These are phyloP conservation scores for Xylariaceae sp. DNA, from an alignment of 2,329 filamentous ascomycete species.

Conservation along the genomic window DNA sequence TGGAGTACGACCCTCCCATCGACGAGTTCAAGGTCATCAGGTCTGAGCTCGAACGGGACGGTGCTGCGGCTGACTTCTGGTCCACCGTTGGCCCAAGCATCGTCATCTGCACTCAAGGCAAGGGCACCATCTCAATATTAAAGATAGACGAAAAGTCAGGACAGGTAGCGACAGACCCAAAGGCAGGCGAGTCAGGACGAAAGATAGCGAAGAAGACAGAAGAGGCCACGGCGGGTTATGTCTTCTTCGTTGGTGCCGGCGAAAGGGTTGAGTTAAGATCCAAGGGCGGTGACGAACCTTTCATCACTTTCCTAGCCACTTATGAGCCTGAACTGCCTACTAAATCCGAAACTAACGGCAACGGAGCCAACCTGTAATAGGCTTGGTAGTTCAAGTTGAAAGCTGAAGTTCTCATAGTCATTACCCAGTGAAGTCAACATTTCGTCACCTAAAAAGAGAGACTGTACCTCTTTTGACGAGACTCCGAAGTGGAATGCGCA, in stretches of 20 bases:
- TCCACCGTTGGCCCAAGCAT: slow-evolving; percentile 85
- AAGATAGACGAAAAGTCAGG: too few species aligned
- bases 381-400: too few species aligned
- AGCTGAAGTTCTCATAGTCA: too few species aligned
- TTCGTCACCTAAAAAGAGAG: too few species aligned
- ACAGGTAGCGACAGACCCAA: too few species aligned
- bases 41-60: slow-evolving; percentile 65
- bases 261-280: slow-evolving; percentile 79
- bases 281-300: slow-evolving; percentile 58
- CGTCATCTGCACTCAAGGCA: slow-evolving; percentile 81
- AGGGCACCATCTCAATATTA: slow-evolving; percentile 82
- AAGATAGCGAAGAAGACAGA: slow-evolving; percentile 75
- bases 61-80: slow-evolving; percentile 84
- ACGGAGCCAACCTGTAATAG: too few species aligned
- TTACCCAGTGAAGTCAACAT: too few species aligned
- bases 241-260: slow-evolving; percentile 83
- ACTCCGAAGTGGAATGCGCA: too few species aligned
- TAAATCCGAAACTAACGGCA: too few species aligned
- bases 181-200: too few species aligned
- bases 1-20: slow-evolving; percentile 91
- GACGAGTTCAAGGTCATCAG: slow-evolving; percentile 92
- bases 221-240: slow-evolving; percentile 67
- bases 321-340: too few species aligned
- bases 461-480: too few species aligned
- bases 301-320: slow-evolving; percentile 89